These are phyloP conservation scores for Metschnikowia peoriensis DNA, from an alignment of 805 yeast species.

Conservation along the genomic window DNA sequence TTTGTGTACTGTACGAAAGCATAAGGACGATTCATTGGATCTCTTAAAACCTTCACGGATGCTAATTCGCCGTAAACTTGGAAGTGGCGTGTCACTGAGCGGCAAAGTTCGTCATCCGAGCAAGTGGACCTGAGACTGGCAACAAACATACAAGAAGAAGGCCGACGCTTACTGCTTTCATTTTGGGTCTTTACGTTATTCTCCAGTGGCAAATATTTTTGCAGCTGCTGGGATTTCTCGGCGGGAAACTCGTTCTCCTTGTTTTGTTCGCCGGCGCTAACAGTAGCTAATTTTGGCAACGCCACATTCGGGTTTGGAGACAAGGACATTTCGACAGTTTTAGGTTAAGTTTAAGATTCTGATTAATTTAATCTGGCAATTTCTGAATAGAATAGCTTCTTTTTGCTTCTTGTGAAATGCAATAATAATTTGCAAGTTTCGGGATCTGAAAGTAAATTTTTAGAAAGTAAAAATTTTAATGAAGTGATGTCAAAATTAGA, in stretches of 20 bases:
- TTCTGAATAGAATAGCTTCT: conserved; percentile 1
- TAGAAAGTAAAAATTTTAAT: too few relatives aligned
- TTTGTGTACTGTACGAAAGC: conserved; percentile 85
- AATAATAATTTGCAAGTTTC: conserved; percentile 1
- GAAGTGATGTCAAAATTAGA: not conserved
- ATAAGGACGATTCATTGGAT: conserved; percentile 78
- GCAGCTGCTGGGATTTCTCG: not conserved
- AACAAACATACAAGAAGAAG: conserved; percentile 86
- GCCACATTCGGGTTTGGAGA: not conserved
- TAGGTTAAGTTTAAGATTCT: not conserved
- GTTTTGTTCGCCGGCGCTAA: conserved; percentile 4
- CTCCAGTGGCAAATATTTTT: not conserved
- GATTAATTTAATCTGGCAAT: not conserved
- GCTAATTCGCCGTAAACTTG: conserved; percentile 67
- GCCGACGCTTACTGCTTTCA: conserved; percentile 28
- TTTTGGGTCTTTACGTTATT: not conserved
- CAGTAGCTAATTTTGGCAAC: conserved; percentile 2
- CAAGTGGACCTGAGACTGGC: conserved; percentile 70
- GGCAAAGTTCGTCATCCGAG: conserved; percentile 68
- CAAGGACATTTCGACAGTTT: not conserved
- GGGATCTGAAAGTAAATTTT: not conserved
- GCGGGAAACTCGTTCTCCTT: conserved; percentile 9
- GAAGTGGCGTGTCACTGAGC: conserved; percentile 68
- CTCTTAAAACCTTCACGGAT: conserved; percentile 79
- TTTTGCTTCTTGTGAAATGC: not conserved